A percentile compares a stretch with the other conserved stretches of the same genome.
Evolutionary conservation across 164 flowering plant genomes (phyloP).

Genomic region (Berberis vulgaris): DNA sequence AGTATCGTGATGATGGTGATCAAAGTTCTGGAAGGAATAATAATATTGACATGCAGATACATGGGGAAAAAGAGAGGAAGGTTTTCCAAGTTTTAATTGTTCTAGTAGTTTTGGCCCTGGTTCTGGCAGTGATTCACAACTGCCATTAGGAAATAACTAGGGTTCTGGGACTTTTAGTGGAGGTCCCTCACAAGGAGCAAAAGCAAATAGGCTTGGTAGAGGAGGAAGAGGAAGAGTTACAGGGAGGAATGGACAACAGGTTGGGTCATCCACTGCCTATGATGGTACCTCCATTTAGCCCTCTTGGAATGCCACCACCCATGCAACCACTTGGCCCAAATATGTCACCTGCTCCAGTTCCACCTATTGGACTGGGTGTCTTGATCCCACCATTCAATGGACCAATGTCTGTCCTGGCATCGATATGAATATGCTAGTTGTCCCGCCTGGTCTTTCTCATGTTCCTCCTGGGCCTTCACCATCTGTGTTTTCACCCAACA

Average conservation of each 20-base stretch:
- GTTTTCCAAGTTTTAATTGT: conserved; percentile 28
- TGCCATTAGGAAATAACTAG: conserved; percentile 44
- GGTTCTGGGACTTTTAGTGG: conserved; percentile 49
- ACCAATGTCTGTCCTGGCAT: conserved; percentile 83
- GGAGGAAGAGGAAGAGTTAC: conserved; percentile 70
- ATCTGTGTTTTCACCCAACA: conserved; percentile 59
- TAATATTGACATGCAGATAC: conserved; percentile 39
- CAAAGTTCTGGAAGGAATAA: conserved; percentile 42
- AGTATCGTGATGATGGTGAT: conserved; percentile 55
- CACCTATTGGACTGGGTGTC: conserved; percentile 70
- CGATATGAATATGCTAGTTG: conserved; percentile 71
- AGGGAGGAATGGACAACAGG: conserved; percentile 70
- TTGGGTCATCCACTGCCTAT: conserved; percentile 58
- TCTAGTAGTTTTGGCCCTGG: conserved; percentile 39
- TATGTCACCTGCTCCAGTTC: conserved; percentile 89
- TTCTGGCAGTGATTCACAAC: conserved; percentile 44
- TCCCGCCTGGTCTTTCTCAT: conserved; percentile 62
- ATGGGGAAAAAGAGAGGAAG: conserved; percentile 47
- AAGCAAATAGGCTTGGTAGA: conserved; percentile 66
- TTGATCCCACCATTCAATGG: conserved; percentile 69
- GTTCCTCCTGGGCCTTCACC: conserved; percentile 63
- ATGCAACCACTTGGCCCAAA: conserved; percentile 64
- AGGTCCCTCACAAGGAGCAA: conserved; percentile 40
- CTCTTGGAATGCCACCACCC: conserved; percentile 75
- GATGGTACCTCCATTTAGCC: conserved; percentile 80